Conservation (phyloP, 148 eudicot species). For the Heliamphora exappendiculata region DNA sequence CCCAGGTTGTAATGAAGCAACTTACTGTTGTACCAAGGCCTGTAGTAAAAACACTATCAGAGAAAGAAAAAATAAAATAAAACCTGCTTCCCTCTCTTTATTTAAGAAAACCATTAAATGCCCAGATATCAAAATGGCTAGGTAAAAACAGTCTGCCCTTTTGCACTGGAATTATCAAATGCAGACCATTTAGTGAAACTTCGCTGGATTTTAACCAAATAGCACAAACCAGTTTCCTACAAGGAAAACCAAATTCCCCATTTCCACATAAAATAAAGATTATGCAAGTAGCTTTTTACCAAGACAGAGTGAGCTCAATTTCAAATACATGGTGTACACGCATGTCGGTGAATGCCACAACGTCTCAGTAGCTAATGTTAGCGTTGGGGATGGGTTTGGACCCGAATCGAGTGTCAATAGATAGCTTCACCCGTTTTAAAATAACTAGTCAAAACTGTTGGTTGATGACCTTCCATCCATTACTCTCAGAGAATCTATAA, state of each 20-base stretch:
- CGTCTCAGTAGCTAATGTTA: neutral
- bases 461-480: too few relatives aligned
- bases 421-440: too few relatives aligned
- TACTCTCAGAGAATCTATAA: too few relatives aligned
- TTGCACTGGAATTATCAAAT: neutral
- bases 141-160: neutral
- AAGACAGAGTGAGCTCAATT: neutral
- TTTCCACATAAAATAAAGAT: neutral
- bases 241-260: neutral
- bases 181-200: neutral
- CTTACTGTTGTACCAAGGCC: neutral
- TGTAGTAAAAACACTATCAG: neutral
- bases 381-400: too few relatives aligned
- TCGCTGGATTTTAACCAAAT: neutral
- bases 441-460: too few relatives aligned
- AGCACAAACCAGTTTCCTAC: neutral
- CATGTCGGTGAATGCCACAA: neutral
- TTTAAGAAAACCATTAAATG: neutral
- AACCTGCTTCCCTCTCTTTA: neutral
- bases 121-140: neutral
- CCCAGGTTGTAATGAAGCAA: neutral
- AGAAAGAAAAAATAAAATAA: too few relatives aligned
- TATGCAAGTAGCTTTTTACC: neutral
- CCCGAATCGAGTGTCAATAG: too few relatives aligned
- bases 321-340: conserved; percentile 3